These are phyloP conservation scores for Acorus calamus DNA, from an alignment of 106 monocot genomes.

Conservation along the genomic window DNA sequence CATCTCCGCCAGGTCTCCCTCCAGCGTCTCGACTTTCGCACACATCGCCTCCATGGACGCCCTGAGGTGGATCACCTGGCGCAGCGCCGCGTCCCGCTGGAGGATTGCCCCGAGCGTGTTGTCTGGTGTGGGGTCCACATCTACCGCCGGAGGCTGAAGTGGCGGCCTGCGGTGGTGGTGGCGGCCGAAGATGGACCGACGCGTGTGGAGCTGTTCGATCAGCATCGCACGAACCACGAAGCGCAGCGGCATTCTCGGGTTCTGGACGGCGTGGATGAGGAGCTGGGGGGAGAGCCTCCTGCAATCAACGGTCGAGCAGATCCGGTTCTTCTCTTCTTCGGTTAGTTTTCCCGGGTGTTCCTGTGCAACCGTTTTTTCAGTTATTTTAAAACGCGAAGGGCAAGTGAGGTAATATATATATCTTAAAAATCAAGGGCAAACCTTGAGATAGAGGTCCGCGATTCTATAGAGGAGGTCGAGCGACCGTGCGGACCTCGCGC, in stretches of 20 bases:
- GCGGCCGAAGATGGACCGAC: slow-evolving; percentile 26
- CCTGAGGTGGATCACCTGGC: slow-evolving; percentile 46
- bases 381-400: no score
- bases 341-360: slow-evolving; percentile 27
- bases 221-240: slow-evolving; percentile 90
- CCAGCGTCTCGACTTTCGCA: slow-evolving; percentile 49
- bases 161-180: slow-evolving; percentile 3
- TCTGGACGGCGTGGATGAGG: slow-evolving; percentile 66
- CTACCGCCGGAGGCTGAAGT: background rate
- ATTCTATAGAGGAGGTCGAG: slow-evolving; percentile 67
- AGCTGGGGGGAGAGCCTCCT: slow-evolving; percentile 37
- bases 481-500: slow-evolving; percentile 30
- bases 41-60: slow-evolving; percentile 54
- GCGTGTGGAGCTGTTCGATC: slow-evolving; percentile 64
- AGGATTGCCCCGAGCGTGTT: slow-evolving; percentile 64
- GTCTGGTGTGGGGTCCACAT: background rate
- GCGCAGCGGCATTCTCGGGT: slow-evolving; percentile 74
- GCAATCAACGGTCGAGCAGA: slow-evolving; percentile 52
- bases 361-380: slow-evolving; percentile 6
- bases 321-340: slow-evolving; percentile 64
- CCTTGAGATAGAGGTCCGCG: slow-evolving; percentile 62
- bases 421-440: slow-evolving; percentile 1
- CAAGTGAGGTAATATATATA: no score
- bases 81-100: slow-evolving; percentile 46
- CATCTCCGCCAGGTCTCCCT: slow-evolving; percentile 54